phyloP scores from a whole-genome alignment of 371 early-diverging fungal species.

The Aphelidium insulamus region DNA sequence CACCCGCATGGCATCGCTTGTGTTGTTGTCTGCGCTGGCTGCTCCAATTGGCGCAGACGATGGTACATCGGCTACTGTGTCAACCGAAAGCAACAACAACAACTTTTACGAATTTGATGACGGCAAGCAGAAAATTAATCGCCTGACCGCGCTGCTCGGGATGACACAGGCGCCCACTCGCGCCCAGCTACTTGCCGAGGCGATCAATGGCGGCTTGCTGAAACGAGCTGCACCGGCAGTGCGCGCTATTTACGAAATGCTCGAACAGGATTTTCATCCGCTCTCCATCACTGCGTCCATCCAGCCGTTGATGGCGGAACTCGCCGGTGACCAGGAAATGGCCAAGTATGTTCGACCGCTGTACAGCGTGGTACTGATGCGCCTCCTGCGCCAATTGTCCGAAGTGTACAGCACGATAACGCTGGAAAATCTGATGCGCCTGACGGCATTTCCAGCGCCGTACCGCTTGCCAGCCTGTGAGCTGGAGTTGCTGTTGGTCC shows the following conservation, averaged over 20 bases:
- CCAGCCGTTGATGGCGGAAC: slow-evolving; percentile 49
- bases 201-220: slow-evolving; percentile 55
- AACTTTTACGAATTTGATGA: slow-evolving; percentile 38
- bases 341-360: slow-evolving; percentile 75
- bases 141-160: slow-evolving; percentile 69
- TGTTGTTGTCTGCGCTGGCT: slow-evolving; percentile 74
- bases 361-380: slow-evolving; percentile 81
- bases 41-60: slow-evolving; percentile 30
- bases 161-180: slow-evolving; percentile 66
- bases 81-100: slow-evolving; percentile 51
- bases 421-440: slow-evolving; percentile 66
- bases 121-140: slow-evolving; percentile 60
- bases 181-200: slow-evolving; percentile 68
- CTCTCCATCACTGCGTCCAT: slow-evolving; percentile 88
- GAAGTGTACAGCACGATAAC: slow-evolving; percentile 92
- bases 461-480: slow-evolving; percentile 61
- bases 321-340: slow-evolving; percentile 47
- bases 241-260: slow-evolving; percentile 18
- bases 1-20: slow-evolving; percentile 65
- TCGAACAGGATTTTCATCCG: slow-evolving; percentile 77
- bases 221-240: slow-evolving; percentile 19
- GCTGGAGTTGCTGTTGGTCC: slow-evolving; percentile 92
- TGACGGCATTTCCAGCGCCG: slow-evolving; percentile 67
- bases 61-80: slow-evolving; percentile 17
- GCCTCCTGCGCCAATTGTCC: slow-evolving; percentile 80